Percentiles rank a stretch among this genome's conserved stretches.
Evolutionary conservation across 441 rosid genomes (phyloP).

Genomic region (Rhodomyrtus psidioides): DNA sequence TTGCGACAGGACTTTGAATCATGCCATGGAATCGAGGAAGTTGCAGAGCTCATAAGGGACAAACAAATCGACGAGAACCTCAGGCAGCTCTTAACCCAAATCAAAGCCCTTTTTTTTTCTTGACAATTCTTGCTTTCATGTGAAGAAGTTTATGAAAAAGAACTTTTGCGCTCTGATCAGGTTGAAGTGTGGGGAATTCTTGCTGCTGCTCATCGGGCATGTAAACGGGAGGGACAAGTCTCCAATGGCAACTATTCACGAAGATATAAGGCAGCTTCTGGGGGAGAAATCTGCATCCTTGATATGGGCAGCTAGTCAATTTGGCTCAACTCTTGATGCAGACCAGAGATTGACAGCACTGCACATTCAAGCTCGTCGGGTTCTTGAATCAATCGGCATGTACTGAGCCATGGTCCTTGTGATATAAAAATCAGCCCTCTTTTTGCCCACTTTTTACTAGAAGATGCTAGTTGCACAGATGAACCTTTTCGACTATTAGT

Average conservation of each 20-base stretch:
- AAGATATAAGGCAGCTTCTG: constrained; percentile 70
- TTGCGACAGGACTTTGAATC: constrained; percentile 65
- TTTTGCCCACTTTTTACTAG: neutral
- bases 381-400: constrained; percentile 76
- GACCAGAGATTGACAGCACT: constrained; percentile 74
- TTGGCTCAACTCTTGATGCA: constrained; percentile 78
- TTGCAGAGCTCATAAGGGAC: constrained; percentile 67
- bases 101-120: neutral
- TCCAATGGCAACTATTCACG: constrained; percentile 74
- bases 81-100: constrained; percentile 28
- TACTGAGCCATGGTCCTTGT: constrained; percentile 11
- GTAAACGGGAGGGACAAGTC: constrained; percentile 75
- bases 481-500: neutral
- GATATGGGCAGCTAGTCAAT: constrained; percentile 97
- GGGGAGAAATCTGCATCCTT: constrained; percentile 91
- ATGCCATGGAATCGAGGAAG: constrained; percentile 81
- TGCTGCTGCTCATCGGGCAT: constrained; percentile 80
- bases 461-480: neutral
- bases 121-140: neutral
- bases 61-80: constrained; percentile 88
- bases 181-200: constrained; percentile 92
- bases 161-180: constrained; percentile 17
- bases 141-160: neutral
- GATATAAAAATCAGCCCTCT: neutral
- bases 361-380: constrained; percentile 88